Base-by-base conservation (phyloP, 176 grass and related monocot species). In the Carex pumila region DNA sequence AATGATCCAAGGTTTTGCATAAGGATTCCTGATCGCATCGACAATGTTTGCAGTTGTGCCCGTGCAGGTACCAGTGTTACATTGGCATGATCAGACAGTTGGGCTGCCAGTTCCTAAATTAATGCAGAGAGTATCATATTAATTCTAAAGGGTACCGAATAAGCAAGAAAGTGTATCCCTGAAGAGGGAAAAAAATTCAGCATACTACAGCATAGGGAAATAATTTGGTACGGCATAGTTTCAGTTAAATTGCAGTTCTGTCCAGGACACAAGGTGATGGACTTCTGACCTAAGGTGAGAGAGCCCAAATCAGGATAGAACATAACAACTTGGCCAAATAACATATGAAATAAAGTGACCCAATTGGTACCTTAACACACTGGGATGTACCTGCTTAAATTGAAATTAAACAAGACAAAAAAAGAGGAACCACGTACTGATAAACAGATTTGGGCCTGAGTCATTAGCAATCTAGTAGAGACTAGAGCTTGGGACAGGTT, bases 1-100 rank as follows among this genome's bases (percentile, higher is more conserved):
- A 99, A 95, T 74, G 96, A 93, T 73, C 96, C 96, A 80, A 99
- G 87, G 37, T 93, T 89, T 59, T 95, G 93, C 56, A 99, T 66
- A 65, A 92, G 71, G 63, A 86, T 68, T 73, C 93, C 93, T 1
- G 86, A 85, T 63, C 91, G 80, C 13, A 94, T 58, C 12, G 87
- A 88, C 14, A 64, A 86, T 43, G 50, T 72, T 95, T 99, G 96
- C 89, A 99, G 77, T 82, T 85, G 81, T 70, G 65, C 83, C 70
- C 91, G 80, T 84, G 65, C 41, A 65, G 81, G 32, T 75, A 84
- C 75, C 82, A 90, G 86, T 75, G 79, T 89, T 79, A 93, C 73
- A 89, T 86, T 90, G 17, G 82, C 78, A 85, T 93, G 88, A 85
- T 92, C 87, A 65, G 87, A 88, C 71, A 99, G 57, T 61, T 91